Evolutionary conservation across 164 flowering plant species (phyloP).

Genomic region (Vitis riparia): DNA sequence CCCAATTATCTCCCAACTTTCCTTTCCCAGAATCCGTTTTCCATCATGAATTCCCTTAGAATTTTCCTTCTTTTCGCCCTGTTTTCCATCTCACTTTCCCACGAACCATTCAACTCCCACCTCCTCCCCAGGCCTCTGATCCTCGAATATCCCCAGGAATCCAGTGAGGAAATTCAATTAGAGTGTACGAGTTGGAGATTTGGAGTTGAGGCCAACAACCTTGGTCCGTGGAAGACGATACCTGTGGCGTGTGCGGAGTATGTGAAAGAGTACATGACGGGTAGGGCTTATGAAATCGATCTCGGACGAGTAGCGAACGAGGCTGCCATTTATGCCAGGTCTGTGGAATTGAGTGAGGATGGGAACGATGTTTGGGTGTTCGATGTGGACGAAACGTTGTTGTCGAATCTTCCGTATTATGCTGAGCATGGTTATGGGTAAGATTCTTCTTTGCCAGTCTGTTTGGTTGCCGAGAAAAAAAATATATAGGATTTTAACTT

Average conservation of each 20-base stretch:
- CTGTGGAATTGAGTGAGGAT: slow-evolving; percentile 49
- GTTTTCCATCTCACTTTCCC: slow-evolving; percentile 19
- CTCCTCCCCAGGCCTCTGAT: slow-evolving; percentile 63
- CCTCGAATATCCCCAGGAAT: slow-evolving; percentile 35
- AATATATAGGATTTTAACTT: not conserved
- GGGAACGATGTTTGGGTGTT: slow-evolving; percentile 88
- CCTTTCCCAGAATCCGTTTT: not conserved
- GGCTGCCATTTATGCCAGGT: slow-evolving; percentile 54
- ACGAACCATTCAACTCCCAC: slow-evolving; percentile 29
- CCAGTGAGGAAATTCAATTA: slow-evolving; percentile 31
- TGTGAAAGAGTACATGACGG: slow-evolving; percentile 62
- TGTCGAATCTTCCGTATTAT: slow-evolving; percentile 89
- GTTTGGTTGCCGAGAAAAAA: slow-evolving; percentile 4
- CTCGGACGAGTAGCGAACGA: slow-evolving; percentile 65
- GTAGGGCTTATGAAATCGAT: slow-evolving; percentile 56
- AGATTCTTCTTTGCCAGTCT: slow-evolving; percentile 1
- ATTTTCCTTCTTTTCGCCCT: slow-evolving; percentile 20
- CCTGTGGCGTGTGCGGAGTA: slow-evolving; percentile 69
- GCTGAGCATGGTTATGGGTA: slow-evolving; percentile 78
- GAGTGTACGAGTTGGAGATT: slow-evolving; percentile 83
- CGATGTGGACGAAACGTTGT: slow-evolving; percentile 86
- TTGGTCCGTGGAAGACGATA: slow-evolving; percentile 75
- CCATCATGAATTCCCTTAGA: slow-evolving; percentile 20
- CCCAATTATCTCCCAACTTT: no score
- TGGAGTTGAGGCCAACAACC: slow-evolving; percentile 79